Evolutionary conservation across 2,329 filamentous ascomycete genomes (phyloP).

Genomic region (Neofusicoccum laricinum): DNA sequence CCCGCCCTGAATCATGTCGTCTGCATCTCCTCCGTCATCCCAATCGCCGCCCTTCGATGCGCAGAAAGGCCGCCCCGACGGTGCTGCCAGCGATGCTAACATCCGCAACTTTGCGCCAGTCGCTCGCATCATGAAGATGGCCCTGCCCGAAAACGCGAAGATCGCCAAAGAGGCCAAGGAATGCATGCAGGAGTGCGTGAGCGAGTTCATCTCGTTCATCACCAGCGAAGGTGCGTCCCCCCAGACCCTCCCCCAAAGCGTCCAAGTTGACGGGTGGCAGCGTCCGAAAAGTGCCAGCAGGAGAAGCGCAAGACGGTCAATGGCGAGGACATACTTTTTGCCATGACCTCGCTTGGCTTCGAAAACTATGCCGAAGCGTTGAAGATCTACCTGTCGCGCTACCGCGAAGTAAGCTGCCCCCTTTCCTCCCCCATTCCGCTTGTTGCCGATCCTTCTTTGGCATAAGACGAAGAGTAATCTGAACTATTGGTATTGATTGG

Average conservation of each 20-base stretch:
- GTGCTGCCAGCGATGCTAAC: slow-evolving; percentile 73
- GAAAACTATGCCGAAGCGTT: slow-evolving; percentile 98
- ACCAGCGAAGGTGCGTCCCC: slow-evolving; percentile 80
- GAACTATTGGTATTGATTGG: slow-evolving; percentile 51
- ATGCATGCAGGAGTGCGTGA: slow-evolving; percentile 99
- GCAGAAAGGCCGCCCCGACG: slow-evolving; percentile 29
- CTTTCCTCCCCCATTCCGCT: slow-evolving; percentile 18
- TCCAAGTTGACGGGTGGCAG: slow-evolving; percentile 48
- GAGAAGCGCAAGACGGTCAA: slow-evolving; percentile 99
- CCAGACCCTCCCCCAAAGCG: neutral
- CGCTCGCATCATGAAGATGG: slow-evolving; percentile 98
- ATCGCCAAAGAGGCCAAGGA: slow-evolving; percentile 99
- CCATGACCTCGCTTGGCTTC: slow-evolving; percentile 97
- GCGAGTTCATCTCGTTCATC: slow-evolving; percentile 99
- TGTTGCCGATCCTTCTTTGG: slow-evolving; percentile 21
- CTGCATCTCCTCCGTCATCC: slow-evolving; percentile 39
- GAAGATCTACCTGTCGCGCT: slow-evolving; percentile 97
- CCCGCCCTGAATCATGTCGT: slow-evolving; percentile 45
- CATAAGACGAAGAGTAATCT: slow-evolving; percentile 39
- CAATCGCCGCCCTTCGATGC: slow-evolving; percentile 31
- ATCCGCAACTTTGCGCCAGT: slow-evolving; percentile 94
- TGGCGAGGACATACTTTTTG: slow-evolving; percentile 96
- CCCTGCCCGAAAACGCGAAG: slow-evolving; percentile 95
- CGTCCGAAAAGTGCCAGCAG: slow-evolving; percentile 98
- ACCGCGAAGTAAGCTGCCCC: slow-evolving; percentile 79